Conservation (phyloP, 2,329 filamentous ascomycete genomes). For the Seiridium cupressi region DNA sequence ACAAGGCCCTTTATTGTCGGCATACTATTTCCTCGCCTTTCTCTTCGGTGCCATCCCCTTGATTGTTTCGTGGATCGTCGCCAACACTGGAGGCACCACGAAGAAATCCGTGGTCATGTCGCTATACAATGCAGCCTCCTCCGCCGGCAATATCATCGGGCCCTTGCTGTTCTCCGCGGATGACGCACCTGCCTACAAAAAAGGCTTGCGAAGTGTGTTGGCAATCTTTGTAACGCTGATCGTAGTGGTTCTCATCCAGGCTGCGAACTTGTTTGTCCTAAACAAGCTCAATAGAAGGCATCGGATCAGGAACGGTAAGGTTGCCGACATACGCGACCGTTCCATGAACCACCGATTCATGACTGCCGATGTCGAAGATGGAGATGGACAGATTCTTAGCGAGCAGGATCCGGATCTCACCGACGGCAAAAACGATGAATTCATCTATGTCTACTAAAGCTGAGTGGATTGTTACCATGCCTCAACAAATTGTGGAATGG, state of each 20-base stretch:
- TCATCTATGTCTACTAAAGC: conserved; percentile 35
- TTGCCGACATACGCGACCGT: conserved; percentile 54
- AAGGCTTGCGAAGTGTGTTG: conserved; percentile 54
- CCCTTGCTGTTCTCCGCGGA: conserved; percentile 58
- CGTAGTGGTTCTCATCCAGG: conserved; percentile 51
- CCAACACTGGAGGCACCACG: conserved; percentile 66
- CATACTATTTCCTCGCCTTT: conserved; percentile 66
- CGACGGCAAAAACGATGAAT: conserved; percentile 67
- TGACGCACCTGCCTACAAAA: conserved; percentile 58
- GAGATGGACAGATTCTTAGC: conserved; percentile 46
- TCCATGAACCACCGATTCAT: conserved; percentile 58
- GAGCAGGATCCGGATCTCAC: conserved; percentile 53
- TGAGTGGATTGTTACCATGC: conserved; percentile 20
- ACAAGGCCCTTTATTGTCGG: conserved; percentile 50
- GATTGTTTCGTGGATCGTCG: conserved; percentile 67
- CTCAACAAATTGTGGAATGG: too few relatives aligned
- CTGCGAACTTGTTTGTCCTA: conserved; percentile 51
- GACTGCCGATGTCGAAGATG: conserved; percentile 37
- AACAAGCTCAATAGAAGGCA: conserved; percentile 55
- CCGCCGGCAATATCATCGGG: conserved; percentile 65
- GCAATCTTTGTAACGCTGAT: conserved; percentile 54
- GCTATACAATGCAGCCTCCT: conserved; percentile 60
- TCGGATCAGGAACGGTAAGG: conserved; percentile 59
- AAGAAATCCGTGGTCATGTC: conserved; percentile 66
- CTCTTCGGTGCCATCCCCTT: conserved; percentile 65